Conservation (phyloP, 805 yeast genomes). For the Lipomyces anomalus region DNA sequence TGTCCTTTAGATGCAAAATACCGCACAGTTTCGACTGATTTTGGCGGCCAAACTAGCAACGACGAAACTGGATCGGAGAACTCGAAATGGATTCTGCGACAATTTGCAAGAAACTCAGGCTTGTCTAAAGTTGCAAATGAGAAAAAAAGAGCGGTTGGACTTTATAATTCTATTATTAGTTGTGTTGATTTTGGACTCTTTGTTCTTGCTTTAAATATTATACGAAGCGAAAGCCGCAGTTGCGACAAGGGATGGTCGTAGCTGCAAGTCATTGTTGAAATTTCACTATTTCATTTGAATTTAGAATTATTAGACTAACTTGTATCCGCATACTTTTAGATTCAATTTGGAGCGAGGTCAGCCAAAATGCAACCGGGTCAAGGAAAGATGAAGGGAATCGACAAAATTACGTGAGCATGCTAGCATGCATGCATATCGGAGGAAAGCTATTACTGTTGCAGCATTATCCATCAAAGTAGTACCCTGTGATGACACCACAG, state of each 20-base stretch:
- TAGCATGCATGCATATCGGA: not conserved
- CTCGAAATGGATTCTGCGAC: conserved; percentile 55
- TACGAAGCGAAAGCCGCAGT: too few relatives aligned
- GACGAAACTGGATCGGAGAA: conserved; percentile 34
- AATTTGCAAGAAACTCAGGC: conserved; percentile 47
- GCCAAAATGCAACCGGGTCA: conserved; percentile 87
- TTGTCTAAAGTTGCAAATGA: conserved; percentile 59
- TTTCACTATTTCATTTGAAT: too few relatives aligned
- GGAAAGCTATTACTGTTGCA: not conserved
- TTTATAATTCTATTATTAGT: not conserved
- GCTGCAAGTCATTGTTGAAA: too few relatives aligned
- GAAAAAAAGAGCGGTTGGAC: conserved; percentile 64
- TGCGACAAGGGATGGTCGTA: too few relatives aligned
- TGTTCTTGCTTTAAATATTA: not conserved
- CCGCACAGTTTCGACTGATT: conserved; percentile 11
- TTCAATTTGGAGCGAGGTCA: conserved; percentile 92
- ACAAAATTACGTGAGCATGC: conserved; percentile 31
- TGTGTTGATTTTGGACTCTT: not conserved
- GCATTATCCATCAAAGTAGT: not conserved
- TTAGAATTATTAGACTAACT: too few relatives aligned
- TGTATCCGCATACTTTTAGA: too few relatives aligned
- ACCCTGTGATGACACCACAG: conserved; percentile 15
- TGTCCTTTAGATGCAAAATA: conserved; percentile 37
- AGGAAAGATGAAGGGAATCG: conserved; percentile 74
- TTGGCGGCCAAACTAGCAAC: conserved; percentile 23